phyloP scores from a whole-genome alignment of 371 early-diverging fungal species.

The Globomyces sp. region DNA sequence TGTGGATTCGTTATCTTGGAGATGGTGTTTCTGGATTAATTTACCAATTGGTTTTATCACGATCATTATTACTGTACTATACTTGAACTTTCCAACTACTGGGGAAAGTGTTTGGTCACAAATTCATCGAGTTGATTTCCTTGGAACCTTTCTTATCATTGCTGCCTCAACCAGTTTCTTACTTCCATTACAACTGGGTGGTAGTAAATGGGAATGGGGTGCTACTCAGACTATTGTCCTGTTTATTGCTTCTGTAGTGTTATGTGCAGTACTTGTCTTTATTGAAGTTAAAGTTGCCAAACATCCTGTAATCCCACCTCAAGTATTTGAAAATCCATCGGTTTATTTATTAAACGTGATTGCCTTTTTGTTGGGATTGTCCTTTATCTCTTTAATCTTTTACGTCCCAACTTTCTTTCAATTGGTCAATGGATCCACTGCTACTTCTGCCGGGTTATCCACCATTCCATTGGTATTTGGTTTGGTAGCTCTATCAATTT shows the following conservation, averaged over 20 bases:
- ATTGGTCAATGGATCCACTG: slow-evolving; percentile 57
- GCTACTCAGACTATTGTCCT: slow-evolving; percentile 17
- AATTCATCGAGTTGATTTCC: slow-evolving; percentile 11
- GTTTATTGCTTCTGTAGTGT: slow-evolving; percentile 4
- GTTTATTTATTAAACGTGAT: slow-evolving; percentile 24
- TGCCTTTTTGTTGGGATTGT: slow-evolving; percentile 44
- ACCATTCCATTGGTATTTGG: slow-evolving; percentile 59
- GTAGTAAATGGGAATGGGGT: slow-evolving; percentile 15
- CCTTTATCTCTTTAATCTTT: slow-evolving; percentile 43
- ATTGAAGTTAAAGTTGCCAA: slow-evolving; percentile 36
- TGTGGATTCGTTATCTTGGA: slow-evolving; percentile 31
- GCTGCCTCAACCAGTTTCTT: slow-evolving; percentile 22
- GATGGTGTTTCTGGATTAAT: slow-evolving; percentile 45
- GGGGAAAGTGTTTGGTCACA: slow-evolving; percentile 9
- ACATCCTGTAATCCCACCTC: slow-evolving; percentile 41
- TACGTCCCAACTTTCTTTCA: slow-evolving; percentile 79
- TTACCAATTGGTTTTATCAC: slow-evolving; percentile 49
- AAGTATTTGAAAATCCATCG: slow-evolving; percentile 30
- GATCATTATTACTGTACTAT: slow-evolving; percentile 44
- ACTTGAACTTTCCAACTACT: slow-evolving; percentile 31
- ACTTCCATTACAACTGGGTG: slow-evolving; percentile 23
- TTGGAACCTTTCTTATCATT: slow-evolving; percentile 31
- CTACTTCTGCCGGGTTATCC: slow-evolving; percentile 60
- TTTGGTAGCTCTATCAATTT: slow-evolving; percentile 21
- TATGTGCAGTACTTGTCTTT: slow-evolving; percentile 23